phyloP scores from a whole-genome alignment of 768 basidiomycete genomes.

The Russula abietina region DNA sequence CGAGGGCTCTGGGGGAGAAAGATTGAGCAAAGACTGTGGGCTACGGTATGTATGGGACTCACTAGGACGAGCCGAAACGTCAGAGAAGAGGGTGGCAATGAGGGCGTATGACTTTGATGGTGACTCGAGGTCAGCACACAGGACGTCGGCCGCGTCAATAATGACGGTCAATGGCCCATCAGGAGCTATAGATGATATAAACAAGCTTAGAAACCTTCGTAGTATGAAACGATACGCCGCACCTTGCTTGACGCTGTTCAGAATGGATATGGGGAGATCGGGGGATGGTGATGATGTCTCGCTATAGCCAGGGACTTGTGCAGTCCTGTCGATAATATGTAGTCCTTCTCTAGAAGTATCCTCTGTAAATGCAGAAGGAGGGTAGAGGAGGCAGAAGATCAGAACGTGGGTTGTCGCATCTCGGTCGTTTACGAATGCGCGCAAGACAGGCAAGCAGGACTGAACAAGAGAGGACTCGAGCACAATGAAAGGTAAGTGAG shows the following conservation, averaged over 20 bases:
- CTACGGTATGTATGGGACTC: slow-evolving; percentile 16
- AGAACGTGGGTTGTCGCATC: slow-evolving; percentile 32
- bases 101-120: slow-evolving; percentile 46
- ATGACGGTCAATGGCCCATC: slow-evolving; percentile 52
- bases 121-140: slow-evolving; percentile 54
- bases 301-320: slow-evolving; percentile 48
- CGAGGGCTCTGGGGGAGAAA: slow-evolving; percentile 39
- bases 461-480: slow-evolving; percentile 57
- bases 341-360: slow-evolving; percentile 28
- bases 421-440: slow-evolving; percentile 29
- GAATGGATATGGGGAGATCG: slow-evolving; percentile 36
- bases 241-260: slow-evolving; percentile 37
- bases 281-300: slow-evolving; percentile 32
- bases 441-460: slow-evolving; percentile 51
- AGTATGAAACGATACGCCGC: slow-evolving; percentile 23
- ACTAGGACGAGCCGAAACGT: slow-evolving; percentile 49
- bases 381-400: slow-evolving; percentile 54
- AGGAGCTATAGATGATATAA: slow-evolving; percentile 31
- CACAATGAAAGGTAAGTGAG: slow-evolving; percentile 43
- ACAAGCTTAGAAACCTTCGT: not conserved
- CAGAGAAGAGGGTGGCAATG: slow-evolving; percentile 42
- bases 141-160: slow-evolving; percentile 67
- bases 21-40: not conserved
- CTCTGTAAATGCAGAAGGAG: slow-evolving; percentile 43
- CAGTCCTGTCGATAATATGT: slow-evolving; percentile 45